Evolutionary conservation across 2,329 filamentous ascomycete genomes (phyloP).

Genomic region (Colletotrichum tofieldiae): DNA sequence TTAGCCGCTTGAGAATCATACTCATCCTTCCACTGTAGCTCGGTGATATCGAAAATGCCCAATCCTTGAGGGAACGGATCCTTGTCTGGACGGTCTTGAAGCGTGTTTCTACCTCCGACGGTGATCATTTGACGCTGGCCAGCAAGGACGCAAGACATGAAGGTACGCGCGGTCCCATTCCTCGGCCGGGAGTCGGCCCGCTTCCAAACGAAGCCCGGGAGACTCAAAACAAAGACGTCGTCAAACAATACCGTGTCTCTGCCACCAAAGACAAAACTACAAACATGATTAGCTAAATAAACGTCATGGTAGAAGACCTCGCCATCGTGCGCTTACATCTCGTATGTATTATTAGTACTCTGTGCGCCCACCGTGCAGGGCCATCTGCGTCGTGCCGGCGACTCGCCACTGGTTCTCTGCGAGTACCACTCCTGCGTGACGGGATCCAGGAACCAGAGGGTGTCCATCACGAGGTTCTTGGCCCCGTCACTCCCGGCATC

Average conservation of each 20-base stretch:
- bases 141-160: not conserved
- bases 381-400: not conserved
- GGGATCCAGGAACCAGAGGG: not conserved
- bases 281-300: not conserved
- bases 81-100: not conserved
- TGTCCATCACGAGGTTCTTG: not conserved
- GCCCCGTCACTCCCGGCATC: not conserved
- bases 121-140: not conserved
- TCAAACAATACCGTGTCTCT: too few species aligned
- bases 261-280: not conserved
- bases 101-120: not conserved
- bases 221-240: too few species aligned
- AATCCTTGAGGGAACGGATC: not conserved
- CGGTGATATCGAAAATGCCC: not conserved
- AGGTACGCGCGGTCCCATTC: too few species aligned
- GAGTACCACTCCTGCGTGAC: not conserved
- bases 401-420: not conserved
- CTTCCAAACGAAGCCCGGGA: too few species aligned
- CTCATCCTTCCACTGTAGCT: not conserved
- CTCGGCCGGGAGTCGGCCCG: too few species aligned
- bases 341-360: not conserved
- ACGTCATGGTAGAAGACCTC: too few species aligned
- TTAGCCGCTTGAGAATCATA: not conserved
- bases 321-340: not conserved
- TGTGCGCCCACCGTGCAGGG: not conserved